A percentile compares a stretch with the other conserved stretches of the same genome.
Conservation (phyloP, 352 stramenopile species). For the Phytophthora palmivora region DNA sequence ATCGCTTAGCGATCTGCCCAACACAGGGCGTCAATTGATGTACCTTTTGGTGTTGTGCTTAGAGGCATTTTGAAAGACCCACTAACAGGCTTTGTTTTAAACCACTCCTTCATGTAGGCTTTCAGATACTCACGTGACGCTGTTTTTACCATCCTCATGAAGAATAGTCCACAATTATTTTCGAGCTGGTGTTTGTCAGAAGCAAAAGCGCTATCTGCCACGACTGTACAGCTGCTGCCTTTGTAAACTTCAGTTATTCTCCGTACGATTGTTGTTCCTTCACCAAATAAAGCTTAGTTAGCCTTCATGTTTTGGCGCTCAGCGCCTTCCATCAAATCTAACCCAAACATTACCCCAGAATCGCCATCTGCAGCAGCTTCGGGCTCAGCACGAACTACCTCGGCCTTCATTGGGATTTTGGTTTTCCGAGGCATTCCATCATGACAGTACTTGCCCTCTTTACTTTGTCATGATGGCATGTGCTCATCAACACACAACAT, state of each 20-base stretch:
- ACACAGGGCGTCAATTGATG: slow-evolving; percentile 5
- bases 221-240: slow-evolving; percentile 3
- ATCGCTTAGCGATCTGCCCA: slow-evolving; percentile 6
- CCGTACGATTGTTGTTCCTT: slow-evolving; percentile 2
- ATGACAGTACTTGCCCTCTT: slow-evolving; percentile 4
- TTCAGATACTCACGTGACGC: not conserved
- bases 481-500: slow-evolving; percentile 17
- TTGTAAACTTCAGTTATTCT: slow-evolving; percentile 4
- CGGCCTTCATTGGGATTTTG: slow-evolving; percentile 9
- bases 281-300: not conserved
- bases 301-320: not conserved
- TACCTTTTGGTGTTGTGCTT: not conserved
- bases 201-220: slow-evolving; percentile 10
- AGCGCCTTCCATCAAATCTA: slow-evolving; percentile 1
- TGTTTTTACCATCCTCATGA: slow-evolving; percentile 2
- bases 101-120: not conserved
- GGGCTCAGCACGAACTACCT: slow-evolving; percentile 2
- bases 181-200: not conserved
- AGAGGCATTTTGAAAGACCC: slow-evolving; percentile 3
- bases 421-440: slow-evolving; percentile 15
- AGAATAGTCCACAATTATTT: not conserved
- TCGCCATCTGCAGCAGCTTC: slow-evolving; percentile 15
- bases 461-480: slow-evolving; percentile 9
- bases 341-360: not conserved
- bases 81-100: not conserved